These are phyloP conservation scores for Croton setiger DNA, from an alignment of 441 rosid genomes.

Conservation along the genomic window DNA sequence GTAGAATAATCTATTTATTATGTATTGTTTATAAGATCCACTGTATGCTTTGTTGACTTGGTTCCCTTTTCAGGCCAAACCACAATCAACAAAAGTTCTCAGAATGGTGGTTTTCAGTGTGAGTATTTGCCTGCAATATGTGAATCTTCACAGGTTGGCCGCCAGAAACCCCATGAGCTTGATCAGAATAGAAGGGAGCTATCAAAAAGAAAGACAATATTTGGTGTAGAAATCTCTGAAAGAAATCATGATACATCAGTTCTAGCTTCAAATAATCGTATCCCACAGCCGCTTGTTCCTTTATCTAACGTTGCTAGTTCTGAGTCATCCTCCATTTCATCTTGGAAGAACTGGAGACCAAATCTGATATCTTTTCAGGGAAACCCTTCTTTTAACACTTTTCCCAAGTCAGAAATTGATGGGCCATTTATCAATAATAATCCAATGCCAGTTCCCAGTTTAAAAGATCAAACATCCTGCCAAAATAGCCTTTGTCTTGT, in stretches of 20 bases:
- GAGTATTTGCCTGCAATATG: slow-evolving; percentile 20
- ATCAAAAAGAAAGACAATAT: slow-evolving; percentile 30
- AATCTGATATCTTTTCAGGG: slow-evolving; percentile 16
- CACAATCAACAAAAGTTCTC: slow-evolving; percentile 16
- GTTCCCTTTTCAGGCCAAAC: slow-evolving; percentile 27
- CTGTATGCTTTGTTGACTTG: not conserved
- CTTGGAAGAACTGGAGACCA: slow-evolving; percentile 22
- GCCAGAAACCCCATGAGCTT: slow-evolving; percentile 18
- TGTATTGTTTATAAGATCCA: not conserved
- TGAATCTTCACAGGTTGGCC: slow-evolving; percentile 24
- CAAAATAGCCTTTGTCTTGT: slow-evolving; percentile 18
- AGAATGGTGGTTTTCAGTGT: slow-evolving; percentile 18
- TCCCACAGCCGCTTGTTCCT: slow-evolving; percentile 20
- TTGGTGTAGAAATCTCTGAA: slow-evolving; percentile 41
- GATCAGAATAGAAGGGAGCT: slow-evolving; percentile 20
- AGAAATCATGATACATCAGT: slow-evolving; percentile 18
- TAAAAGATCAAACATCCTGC: slow-evolving; percentile 16
- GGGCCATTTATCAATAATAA: slow-evolving; percentile 10
- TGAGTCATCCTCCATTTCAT: slow-evolving; percentile 28
- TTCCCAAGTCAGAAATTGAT: slow-evolving; percentile 18
- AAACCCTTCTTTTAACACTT: slow-evolving; percentile 21
- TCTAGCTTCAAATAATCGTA: slow-evolving; percentile 10
- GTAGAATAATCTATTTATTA: not conserved
- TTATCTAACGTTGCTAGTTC: slow-evolving; percentile 20
- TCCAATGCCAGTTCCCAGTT: slow-evolving; percentile 19